Conservation (phyloP, 1,284 basidiomycete species). For the Polyporus tsugae region DNA sequence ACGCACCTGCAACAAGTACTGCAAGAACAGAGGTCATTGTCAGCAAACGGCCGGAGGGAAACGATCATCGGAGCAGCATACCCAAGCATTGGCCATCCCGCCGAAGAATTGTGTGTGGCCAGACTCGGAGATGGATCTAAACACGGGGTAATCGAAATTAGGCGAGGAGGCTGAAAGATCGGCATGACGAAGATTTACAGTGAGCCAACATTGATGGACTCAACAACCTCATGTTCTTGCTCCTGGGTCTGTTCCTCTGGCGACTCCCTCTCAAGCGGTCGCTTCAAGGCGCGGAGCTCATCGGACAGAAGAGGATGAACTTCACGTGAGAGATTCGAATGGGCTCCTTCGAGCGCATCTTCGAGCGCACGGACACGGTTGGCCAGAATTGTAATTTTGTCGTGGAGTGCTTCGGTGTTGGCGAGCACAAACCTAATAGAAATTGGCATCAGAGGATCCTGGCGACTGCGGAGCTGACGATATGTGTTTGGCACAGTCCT, state of each 20-base stretch:
- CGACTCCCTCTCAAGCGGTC: constrained; percentile 61
- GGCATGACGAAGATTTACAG: constrained; percentile 51
- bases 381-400: constrained; percentile 67
- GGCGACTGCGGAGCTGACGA: constrained; percentile 19
- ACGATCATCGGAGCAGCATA: constrained; percentile 44
- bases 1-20: constrained; percentile 50
- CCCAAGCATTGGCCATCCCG: constrained; percentile 71
- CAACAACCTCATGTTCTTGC: constrained; percentile 51
- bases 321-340: constrained; percentile 53
- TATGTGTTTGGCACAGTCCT: constrained; percentile 14
- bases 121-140: constrained; percentile 65
- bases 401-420: constrained; percentile 72
- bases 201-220: constrained; percentile 69
- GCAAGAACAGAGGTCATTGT: constrained; percentile 22
- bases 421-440: constrained; percentile 66
- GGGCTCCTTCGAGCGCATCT: constrained; percentile 64
- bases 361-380: constrained; percentile 69
- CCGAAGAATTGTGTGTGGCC: constrained; percentile 73
- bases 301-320: constrained; percentile 65
- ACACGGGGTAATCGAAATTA: constrained; percentile 24
- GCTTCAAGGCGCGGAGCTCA: constrained; percentile 68
- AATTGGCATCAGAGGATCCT: not conserved
- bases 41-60: constrained; percentile 11
- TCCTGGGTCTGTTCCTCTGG: constrained; percentile 42
- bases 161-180: constrained; percentile 15